phyloP scores from a whole-genome alignment of 225 moss, liverwort and hornwort genomes.

The Physcomitrellopsis africana region DNA sequence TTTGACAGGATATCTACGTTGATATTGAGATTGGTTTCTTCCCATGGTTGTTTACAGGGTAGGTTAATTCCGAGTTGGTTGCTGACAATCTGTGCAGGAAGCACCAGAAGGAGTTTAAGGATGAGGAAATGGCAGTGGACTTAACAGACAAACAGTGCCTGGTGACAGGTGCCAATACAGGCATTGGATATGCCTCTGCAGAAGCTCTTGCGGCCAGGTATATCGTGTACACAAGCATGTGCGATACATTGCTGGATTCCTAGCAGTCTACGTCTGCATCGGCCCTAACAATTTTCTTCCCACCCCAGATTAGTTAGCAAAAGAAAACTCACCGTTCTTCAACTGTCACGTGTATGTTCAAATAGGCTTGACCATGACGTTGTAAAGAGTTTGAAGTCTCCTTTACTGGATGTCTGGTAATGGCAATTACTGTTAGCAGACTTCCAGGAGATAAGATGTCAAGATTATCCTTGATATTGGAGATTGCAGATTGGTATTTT shows the following conservation, averaged over 20 bases:
- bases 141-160: conserved; percentile 73
- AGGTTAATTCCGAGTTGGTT: not conserved
- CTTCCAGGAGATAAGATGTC: not conserved
- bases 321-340: not conserved
- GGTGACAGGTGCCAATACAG: conserved; percentile 57
- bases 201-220: no score
- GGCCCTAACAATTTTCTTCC: not conserved
- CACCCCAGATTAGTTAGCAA: no score
- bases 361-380: not conserved
- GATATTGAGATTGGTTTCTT: not conserved
- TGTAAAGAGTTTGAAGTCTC: not conserved
- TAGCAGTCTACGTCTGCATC: not conserved
- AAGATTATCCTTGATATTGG: not conserved
- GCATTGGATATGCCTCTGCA: no score
- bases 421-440: not conserved
- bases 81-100: conserved; percentile 47
- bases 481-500: not conserved
- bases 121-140: conserved; percentile 65
- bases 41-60: no score
- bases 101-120: conserved; percentile 72
- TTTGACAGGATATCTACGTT: not conserved
- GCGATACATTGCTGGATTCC: not conserved
- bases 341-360: not conserved
- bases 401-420: not conserved
- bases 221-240: no score